These are phyloP conservation scores for Cocos nucifera DNA, from an alignment of 176 grass and related monocot genomes.

Conservation along the genomic window DNA sequence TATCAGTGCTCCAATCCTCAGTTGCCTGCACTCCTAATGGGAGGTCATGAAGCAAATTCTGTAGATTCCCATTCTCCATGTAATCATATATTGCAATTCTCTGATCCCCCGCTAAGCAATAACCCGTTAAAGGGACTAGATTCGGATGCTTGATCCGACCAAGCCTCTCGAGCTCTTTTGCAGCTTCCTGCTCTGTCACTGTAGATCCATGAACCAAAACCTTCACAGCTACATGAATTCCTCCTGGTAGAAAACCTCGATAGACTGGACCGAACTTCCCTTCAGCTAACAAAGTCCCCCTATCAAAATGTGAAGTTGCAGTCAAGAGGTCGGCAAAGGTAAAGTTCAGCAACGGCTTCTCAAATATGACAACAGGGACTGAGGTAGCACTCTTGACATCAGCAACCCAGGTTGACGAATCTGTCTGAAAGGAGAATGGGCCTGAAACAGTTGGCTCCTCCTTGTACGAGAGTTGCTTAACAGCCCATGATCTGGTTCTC, in stretches of 20 bases:
- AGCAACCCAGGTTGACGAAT: slow-evolving; percentile 87
- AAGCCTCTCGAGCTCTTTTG: slow-evolving; percentile 68
- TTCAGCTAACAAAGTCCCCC: slow-evolving; percentile 80
- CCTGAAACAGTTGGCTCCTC: slow-evolving; percentile 62
- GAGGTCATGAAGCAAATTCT: slow-evolving; percentile 85
- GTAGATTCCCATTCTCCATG: slow-evolving; percentile 93
- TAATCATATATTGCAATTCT: slow-evolving; percentile 95
- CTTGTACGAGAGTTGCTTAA: slow-evolving; percentile 60
- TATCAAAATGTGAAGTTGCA: slow-evolving; percentile 79
- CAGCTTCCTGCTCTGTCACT: slow-evolving; percentile 66
- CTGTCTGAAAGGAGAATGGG: slow-evolving; percentile 70
- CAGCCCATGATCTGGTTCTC: slow-evolving; percentile 29
- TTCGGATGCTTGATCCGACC: slow-evolving; percentile 86
- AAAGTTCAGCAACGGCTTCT: slow-evolving; percentile 80
- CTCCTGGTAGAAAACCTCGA: slow-evolving; percentile 67
- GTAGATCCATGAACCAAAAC: slow-evolving; percentile 63
- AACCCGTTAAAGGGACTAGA: slow-evolving; percentile 79
- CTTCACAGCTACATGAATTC: slow-evolving; percentile 85
- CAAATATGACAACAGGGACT: slow-evolving; percentile 84
- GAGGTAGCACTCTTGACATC: slow-evolving; percentile 87
- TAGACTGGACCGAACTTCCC: slow-evolving; percentile 91
- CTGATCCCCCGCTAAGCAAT: slow-evolving; percentile 77
- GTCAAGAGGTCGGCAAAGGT: slow-evolving; percentile 76
- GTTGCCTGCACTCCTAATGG: slow-evolving; percentile 75
- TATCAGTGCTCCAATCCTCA: slow-evolving; percentile 94